A percentile compares a stretch with the other conserved stretches of the same genome.
Evolutionary conservation across 176 grass and related monocot genomes (phyloP).

Genomic region (Cenchrus americanus): DNA sequence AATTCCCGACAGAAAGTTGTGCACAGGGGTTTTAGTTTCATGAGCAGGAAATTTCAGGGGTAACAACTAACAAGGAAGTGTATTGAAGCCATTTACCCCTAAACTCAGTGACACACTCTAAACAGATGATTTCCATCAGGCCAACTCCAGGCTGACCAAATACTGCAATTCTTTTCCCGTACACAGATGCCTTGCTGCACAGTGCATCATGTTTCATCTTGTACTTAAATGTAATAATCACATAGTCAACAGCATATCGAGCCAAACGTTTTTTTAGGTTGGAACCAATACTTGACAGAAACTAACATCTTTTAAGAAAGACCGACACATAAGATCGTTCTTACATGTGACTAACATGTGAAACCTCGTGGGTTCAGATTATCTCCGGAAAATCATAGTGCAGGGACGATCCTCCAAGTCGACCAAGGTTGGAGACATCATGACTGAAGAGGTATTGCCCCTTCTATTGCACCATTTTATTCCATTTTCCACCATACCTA

Average conservation of each 20-base stretch:
- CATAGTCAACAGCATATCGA: neutral
- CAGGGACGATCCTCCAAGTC: conserved; percentile 98
- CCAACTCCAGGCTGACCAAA: neutral
- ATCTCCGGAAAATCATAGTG: conserved; percentile 98
- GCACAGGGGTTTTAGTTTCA: neutral
- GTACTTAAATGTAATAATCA: neutral
- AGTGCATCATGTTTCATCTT: neutral
- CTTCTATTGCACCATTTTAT: neutral
- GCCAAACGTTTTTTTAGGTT: neutral
- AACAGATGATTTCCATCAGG: neutral
- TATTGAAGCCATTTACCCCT: neutral
- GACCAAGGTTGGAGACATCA: conserved; percentile 98
- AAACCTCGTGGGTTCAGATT: conserved; percentile 61
- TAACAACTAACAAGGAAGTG: conserved; percentile 15
- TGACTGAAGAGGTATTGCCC: conserved; percentile 91
- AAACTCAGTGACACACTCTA: neutral
- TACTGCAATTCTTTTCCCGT: neutral
- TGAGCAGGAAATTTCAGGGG: conserved; percentile 1
- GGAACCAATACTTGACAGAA: neutral
- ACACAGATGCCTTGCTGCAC: neutral
- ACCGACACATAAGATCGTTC: neutral
- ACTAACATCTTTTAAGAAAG: neutral
- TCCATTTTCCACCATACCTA: neutral
- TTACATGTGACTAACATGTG: conserved; percentile 9
- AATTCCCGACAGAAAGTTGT: neutral